These are phyloP conservation scores for Porcisia deanei DNA, from an alignment of 208 protist genomes.

Conservation along the genomic window DNA sequence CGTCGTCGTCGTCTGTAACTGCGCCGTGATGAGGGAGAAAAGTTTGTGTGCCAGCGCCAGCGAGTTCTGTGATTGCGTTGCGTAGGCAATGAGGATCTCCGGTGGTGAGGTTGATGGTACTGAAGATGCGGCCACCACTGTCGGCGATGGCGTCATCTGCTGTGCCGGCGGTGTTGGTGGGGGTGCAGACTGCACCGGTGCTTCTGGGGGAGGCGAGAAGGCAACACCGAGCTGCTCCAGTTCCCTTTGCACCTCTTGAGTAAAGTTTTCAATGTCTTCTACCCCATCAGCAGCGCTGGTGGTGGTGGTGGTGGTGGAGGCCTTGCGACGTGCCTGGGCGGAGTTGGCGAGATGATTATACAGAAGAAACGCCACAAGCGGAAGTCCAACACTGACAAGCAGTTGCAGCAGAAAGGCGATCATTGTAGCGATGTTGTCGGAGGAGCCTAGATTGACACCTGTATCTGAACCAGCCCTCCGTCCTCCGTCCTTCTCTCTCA, in stretches of 20 bases:
- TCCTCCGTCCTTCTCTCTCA: not conserved
- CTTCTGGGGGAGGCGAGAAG: not conserved
- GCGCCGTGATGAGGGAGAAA: constrained; percentile 35
- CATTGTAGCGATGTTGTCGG: constrained; percentile 2
- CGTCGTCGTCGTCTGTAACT: constrained; percentile 17
- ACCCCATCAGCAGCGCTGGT: not conserved
- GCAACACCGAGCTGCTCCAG: constrained; percentile 7
- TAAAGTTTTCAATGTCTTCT: not conserved
- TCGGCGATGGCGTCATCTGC: not conserved
- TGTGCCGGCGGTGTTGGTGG: not conserved
- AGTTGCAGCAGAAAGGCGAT: constrained; percentile 23
- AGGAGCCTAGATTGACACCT: not conserved
- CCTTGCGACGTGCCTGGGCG: not conserved
- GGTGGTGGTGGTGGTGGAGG: not conserved
- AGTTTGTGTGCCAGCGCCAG: constrained; percentile 68
- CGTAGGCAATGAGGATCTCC: constrained; percentile 72
- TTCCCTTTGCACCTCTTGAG: constrained; percentile 8
- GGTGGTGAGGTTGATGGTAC: not conserved
- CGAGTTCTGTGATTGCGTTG: constrained; percentile 59
- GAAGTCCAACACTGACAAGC: constrained; percentile 16
- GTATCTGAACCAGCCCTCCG: not conserved
- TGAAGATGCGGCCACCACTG: not conserved
- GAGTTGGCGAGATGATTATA: constrained; percentile 22
- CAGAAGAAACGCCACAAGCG: constrained; percentile 14
- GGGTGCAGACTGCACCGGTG: not conserved